Percentiles rank a stretch among this genome's conserved stretches.
These are phyloP conservation scores for Aegle marmelos DNA, from an alignment of 345 rosid genomes.

Conservation along the genomic window DNA sequence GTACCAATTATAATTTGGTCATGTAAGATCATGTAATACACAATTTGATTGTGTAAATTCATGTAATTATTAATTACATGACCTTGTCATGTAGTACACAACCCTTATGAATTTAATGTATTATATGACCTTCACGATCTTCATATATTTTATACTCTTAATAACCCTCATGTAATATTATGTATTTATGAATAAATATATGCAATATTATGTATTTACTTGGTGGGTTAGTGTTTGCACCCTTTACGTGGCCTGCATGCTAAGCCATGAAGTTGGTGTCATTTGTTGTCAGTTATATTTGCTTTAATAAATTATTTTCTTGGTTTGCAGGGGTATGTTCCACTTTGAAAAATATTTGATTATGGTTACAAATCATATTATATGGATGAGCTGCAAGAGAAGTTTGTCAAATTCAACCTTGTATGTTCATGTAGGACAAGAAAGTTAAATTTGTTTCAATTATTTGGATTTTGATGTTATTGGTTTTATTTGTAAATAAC, in stretches of 20 bases:
- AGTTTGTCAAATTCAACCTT: slow-evolving; percentile 42
- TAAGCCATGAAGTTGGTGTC: background rate
- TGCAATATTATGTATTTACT: background rate
- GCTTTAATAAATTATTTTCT: slow-evolving; percentile 1
- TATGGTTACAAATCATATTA: slow-evolving; percentile 45
- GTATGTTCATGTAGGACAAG: background rate
- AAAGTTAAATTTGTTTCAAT: background rate
- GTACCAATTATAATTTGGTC: no score
- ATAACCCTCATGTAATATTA: no score
- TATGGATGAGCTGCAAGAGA: slow-evolving; percentile 67
- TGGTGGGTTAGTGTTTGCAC: background rate
- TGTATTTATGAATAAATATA: no score
- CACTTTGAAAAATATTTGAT: slow-evolving; percentile 45
- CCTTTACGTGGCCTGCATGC: background rate
- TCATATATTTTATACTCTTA: no score
- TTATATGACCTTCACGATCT: no score
- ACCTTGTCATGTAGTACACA: no score
- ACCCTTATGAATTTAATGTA: no score
- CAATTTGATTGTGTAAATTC: no score
- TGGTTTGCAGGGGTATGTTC: slow-evolving; percentile 42
- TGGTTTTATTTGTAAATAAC: background rate
- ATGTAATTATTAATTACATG: no score
- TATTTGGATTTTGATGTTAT: no score
- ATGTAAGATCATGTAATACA: no score
- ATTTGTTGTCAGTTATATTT: background rate